A percentile compares a stretch with the other conserved stretches of the same genome.
Evolutionary conservation across 1,284 basidiomycete species (phyloP).

Genomic region (Trametes hirsuta): DNA sequence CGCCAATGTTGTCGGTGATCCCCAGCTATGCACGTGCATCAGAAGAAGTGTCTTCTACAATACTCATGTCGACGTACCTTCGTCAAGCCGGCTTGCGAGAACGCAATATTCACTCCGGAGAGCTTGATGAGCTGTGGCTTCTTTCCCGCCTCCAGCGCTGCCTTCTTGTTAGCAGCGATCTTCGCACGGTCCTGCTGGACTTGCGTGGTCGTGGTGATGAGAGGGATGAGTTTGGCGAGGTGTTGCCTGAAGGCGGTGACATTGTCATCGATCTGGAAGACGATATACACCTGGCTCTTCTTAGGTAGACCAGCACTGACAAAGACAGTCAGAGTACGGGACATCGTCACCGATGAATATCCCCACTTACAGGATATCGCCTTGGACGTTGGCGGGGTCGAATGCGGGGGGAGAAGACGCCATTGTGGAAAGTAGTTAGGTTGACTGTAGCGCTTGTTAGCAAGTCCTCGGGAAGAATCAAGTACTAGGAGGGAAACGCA

Average conservation of each 20-base stretch:
- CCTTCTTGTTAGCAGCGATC: constrained; percentile 26
- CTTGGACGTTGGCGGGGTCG: constrained; percentile 49
- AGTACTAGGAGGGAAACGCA: not conserved
- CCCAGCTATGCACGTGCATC: constrained; percentile 27
- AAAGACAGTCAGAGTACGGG: not conserved
- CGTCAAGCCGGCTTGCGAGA: constrained; percentile 36
- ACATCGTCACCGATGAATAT: too few relatives aligned
- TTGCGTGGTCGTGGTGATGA: constrained; percentile 37
- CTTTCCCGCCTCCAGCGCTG: constrained; percentile 15
- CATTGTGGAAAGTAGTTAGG: constrained; percentile 3
- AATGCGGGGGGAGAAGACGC: constrained; percentile 16
- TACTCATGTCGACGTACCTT: constrained; percentile 12
- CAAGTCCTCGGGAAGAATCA: not conserved
- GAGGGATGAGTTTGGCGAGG: constrained; percentile 34
- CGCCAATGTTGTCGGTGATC: constrained; percentile 39
- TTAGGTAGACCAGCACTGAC: constrained; percentile 46
- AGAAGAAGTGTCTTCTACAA: not conserved
- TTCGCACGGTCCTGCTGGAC: constrained; percentile 18
- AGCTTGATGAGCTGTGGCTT: constrained; percentile 19
- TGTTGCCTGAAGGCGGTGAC: constrained; percentile 29
- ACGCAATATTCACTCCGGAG: constrained; percentile 38
- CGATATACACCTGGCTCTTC: constrained; percentile 44
- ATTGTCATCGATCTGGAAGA: constrained; percentile 43
- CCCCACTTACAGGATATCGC: constrained; percentile 47
- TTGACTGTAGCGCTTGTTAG: not conserved